These are phyloP conservation scores for Claviceps africana DNA, from an alignment of 2,329 filamentous ascomycete species.

Conservation along the genomic window DNA sequence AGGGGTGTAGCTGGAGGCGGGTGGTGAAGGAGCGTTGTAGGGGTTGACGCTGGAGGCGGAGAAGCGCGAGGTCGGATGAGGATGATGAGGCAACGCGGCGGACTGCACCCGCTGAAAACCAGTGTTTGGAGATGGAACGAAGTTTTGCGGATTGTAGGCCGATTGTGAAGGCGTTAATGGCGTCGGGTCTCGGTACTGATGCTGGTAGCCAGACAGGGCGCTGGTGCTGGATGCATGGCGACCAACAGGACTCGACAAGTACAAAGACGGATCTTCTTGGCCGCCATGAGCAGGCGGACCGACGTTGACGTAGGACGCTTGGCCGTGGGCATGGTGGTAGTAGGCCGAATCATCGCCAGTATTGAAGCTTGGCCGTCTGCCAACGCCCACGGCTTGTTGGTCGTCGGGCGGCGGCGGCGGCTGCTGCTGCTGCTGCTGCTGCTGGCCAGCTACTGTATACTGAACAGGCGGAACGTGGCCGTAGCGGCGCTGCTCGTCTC, in stretches of 20 bases:
- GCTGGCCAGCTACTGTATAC: slow-evolving; percentile 36
- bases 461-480: slow-evolving; percentile 53
- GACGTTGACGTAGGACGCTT: slow-evolving; percentile 1
- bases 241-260: slow-evolving; percentile 36
- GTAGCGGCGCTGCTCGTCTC: slow-evolving; percentile 48
- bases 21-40: slow-evolving; percentile 19
- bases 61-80: slow-evolving; percentile 26
- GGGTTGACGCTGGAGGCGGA: slow-evolving; percentile 21
- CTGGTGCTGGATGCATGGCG: slow-evolving; percentile 29
- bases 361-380: slow-evolving; percentile 58
- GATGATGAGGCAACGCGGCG: slow-evolving; percentile 35
- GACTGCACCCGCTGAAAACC: slow-evolving; percentile 33
- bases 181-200: slow-evolving; percentile 33
- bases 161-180: slow-evolving; percentile 29
- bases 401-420: slow-evolving; percentile 11
- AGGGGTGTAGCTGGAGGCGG: slow-evolving; percentile 32
- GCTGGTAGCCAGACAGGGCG: slow-evolving; percentile 37
- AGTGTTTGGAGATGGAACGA: slow-evolving; percentile 21
- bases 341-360: slow-evolving; percentile 56
- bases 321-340: slow-evolving; percentile 23
- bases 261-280: slow-evolving; percentile 55
- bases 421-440: slow-evolving; percentile 6
- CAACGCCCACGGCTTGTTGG: slow-evolving; percentile 14
- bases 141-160: slow-evolving; percentile 60
- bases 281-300: slow-evolving; percentile 6